Conservation (phyloP, 805 yeast genomes). For the Nakazawaea ernobii region DNA sequence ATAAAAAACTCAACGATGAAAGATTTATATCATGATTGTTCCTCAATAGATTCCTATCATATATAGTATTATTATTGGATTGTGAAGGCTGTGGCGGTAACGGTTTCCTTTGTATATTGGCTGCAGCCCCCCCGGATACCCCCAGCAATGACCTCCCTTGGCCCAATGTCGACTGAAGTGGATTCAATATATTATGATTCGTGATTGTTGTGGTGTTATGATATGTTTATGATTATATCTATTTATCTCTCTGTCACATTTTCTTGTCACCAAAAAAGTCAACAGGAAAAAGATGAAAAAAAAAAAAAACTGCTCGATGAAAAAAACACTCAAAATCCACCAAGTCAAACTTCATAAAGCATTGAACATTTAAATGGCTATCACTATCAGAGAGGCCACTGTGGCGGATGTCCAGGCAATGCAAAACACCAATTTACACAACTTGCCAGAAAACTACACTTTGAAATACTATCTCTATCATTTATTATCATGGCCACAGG, state of each 20-base stretch:
- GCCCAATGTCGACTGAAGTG: background rate
- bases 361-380: conserved; percentile 56
- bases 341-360: too few relatives aligned
- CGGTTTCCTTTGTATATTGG: conserved; percentile 3
- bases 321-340: background rate
- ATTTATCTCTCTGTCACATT: background rate
- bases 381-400: conserved; percentile 84
- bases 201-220: background rate
- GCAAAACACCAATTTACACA: conserved; percentile 91
- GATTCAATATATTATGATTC: conserved; percentile 1
- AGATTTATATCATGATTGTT: conserved; percentile 62
- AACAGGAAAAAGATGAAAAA: background rate
- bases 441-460: conserved; percentile 91
- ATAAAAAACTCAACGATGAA: conserved; percentile 62
- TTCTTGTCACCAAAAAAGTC: background rate
- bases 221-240: too few relatives aligned
- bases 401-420: conserved; percentile 85
- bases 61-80: conserved; percentile 36
- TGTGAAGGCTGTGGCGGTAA: conserved; percentile 25
- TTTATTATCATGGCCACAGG: conserved; percentile 94
- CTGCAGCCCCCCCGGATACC: background rate
- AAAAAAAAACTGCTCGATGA: background rate
- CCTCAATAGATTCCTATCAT: conserved; percentile 65
- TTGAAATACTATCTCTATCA: conserved; percentile 93
- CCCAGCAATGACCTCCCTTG: background rate